Evolutionary conservation across 148 eudicot species (phyloP).

Genomic region (Oxyria digyna): DNA sequence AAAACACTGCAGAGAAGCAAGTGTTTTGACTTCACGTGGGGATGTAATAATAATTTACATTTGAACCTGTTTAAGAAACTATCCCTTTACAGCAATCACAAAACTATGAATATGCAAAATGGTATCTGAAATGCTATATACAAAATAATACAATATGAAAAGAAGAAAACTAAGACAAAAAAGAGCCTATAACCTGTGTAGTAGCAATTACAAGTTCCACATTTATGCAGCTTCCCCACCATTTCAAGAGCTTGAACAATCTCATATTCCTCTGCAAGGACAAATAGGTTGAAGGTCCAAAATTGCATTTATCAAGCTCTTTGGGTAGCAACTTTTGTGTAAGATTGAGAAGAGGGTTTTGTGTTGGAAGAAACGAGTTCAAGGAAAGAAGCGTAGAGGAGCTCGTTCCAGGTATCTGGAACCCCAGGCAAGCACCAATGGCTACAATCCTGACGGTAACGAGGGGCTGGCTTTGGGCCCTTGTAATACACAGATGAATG

Average conservation of each 20-base stretch:
- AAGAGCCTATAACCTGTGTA: not conserved
- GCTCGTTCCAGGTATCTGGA: slow-evolving; percentile 84
- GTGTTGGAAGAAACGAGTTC: slow-evolving; percentile 12
- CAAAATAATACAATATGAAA: not conserved
- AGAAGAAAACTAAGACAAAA: not conserved
- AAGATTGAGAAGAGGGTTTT: not conserved
- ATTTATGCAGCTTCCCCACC: not conserved
- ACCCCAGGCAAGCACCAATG: slow-evolving; percentile 95
- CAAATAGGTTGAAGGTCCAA: not conserved
- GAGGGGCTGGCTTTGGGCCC: slow-evolving; percentile 39
- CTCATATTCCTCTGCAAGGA: not conserved
- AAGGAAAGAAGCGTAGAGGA: slow-evolving; percentile 50
- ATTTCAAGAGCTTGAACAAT: not conserved
- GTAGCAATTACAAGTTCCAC: not conserved
- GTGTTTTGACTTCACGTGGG: not conserved
- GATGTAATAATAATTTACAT: not conserved
- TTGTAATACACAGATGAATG: slow-evolving; percentile 60
- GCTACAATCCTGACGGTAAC: slow-evolving; percentile 77
- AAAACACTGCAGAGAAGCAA: not conserved
- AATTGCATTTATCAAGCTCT: not conserved
- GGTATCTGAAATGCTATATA: not conserved
- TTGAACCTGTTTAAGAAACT: not conserved
- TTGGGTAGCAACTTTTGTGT: not conserved
- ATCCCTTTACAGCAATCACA: not conserved
- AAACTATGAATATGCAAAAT: not conserved